phyloP scores from a whole-genome alignment of 108 stramenopile species.

The Pseudonitzschia pungens region DNA sequence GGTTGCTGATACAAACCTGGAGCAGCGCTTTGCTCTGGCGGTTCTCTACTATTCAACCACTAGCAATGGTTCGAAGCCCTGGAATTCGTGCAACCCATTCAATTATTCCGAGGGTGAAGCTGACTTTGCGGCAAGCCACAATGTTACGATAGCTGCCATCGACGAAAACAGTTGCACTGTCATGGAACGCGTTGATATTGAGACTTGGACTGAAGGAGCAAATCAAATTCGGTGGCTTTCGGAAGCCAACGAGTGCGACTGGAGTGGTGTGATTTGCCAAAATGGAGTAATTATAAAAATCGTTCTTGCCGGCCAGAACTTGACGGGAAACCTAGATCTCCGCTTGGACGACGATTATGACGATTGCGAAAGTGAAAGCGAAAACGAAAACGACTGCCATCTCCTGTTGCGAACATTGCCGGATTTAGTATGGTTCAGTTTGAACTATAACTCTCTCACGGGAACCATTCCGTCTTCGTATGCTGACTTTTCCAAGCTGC shows the following conservation, averaged over 20 bases:
- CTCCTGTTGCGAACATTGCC: constrained; percentile 24
- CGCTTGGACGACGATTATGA: neutral
- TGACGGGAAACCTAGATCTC: constrained; percentile 49
- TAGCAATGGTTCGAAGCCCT: constrained; percentile 24
- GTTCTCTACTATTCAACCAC: constrained; percentile 50
- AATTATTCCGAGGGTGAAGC: neutral
- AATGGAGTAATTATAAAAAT: constrained; percentile 16
- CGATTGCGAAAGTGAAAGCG: constrained; percentile 41
- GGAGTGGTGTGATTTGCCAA: constrained; percentile 37
- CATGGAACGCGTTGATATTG: neutral
- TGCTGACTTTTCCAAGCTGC: constrained; percentile 30
- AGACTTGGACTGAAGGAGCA: constrained; percentile 18
- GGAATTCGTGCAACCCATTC: constrained; percentile 48
- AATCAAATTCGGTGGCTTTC: constrained; percentile 40
- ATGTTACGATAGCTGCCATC: constrained; percentile 11
- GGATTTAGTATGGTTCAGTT: constrained; percentile 20
- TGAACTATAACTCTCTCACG: constrained; percentile 31
- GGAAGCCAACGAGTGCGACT: constrained; percentile 26
- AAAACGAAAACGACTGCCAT: constrained; percentile 43
- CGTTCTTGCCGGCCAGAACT: constrained; percentile 23
- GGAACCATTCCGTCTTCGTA: constrained; percentile 42
- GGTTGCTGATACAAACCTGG: constrained; percentile 21
- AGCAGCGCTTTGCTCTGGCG: constrained; percentile 68
- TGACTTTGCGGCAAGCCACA: neutral
- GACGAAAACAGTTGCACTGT: constrained; percentile 19